Conservation (phyloP, 2,329 filamentous ascomycete genomes). For the Fusarium sp. region DNA sequence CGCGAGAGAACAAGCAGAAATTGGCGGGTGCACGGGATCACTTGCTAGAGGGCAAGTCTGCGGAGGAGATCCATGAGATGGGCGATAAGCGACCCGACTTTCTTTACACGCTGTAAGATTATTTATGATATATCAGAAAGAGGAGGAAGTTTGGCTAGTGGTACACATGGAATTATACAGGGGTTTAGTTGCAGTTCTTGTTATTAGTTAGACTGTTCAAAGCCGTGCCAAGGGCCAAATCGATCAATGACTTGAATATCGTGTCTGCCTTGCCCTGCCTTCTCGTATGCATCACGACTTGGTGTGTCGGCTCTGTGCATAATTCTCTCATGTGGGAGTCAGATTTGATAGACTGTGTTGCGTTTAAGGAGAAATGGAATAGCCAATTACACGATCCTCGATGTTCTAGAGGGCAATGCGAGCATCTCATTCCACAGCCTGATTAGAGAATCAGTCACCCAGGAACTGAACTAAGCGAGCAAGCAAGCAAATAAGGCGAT, state of each 20-base stretch:
- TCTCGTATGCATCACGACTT: not conserved
- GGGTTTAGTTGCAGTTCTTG: slow-evolving; percentile 10
- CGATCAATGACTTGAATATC: slow-evolving; percentile 5
- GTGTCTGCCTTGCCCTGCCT: not conserved
- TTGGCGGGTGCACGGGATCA: slow-evolving; percentile 74
- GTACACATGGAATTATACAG: slow-evolving; percentile 16
- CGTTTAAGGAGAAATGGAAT: not conserved
- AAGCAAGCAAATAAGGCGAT: slow-evolving; percentile 3
- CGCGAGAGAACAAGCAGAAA: slow-evolving; percentile 78
- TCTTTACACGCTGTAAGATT: slow-evolving; percentile 72
- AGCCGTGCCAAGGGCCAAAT: slow-evolving; percentile 15
- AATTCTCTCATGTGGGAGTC: slow-evolving; percentile 17
- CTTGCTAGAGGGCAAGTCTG: slow-evolving; percentile 74
- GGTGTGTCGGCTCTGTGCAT: slow-evolving; percentile 15
- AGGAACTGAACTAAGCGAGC: not conserved
- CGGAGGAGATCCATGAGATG: slow-evolving; percentile 73
- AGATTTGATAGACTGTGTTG: not conserved
- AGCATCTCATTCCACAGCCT: not conserved
- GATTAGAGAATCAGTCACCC: slow-evolving; percentile 6
- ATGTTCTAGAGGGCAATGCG: slow-evolving; percentile 5
- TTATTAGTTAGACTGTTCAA: slow-evolving; percentile 18
- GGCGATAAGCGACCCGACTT: slow-evolving; percentile 83
- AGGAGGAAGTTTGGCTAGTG: slow-evolving; percentile 19
- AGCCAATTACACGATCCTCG: not conserved
- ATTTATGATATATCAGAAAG: slow-evolving; percentile 10